phyloP scores from a whole-genome alignment of 805 yeast species.

The Myxozyma neglecta region DNA sequence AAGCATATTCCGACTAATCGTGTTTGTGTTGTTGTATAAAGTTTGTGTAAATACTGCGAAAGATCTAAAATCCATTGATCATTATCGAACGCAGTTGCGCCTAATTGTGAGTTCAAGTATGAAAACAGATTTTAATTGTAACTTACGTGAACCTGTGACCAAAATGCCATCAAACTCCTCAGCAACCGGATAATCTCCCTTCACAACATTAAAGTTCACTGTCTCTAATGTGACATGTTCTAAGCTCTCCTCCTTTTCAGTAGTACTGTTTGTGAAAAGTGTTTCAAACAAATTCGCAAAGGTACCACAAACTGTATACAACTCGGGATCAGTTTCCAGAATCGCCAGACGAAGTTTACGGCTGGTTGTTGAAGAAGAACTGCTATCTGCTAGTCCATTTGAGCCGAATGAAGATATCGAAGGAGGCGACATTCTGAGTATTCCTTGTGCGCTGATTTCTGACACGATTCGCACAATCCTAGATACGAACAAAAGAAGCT shows the following conservation, averaged over 20 bases:
- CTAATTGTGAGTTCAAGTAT: conserved; percentile 1
- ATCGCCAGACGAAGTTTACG: conserved; percentile 36
- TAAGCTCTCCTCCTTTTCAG: conserved; percentile 35
- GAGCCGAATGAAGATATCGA: background rate
- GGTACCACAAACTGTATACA: conserved; percentile 36
- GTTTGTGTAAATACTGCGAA: conserved; percentile 34
- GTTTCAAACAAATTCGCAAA: conserved; percentile 40
- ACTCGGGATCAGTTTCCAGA: conserved; percentile 41
- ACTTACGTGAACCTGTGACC: conserved; percentile 43
- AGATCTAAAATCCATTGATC: conserved; percentile 42
- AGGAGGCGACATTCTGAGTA: background rate
- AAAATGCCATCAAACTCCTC: conserved; percentile 38
- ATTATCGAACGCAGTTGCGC: conserved; percentile 39
- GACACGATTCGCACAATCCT: too few relatives aligned
- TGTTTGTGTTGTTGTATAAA: background rate
- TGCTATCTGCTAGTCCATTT: background rate
- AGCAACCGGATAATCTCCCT: conserved; percentile 36
- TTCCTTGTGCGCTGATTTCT: too few relatives aligned
- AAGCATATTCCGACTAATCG: conserved; percentile 70
- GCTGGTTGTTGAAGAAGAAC: background rate
- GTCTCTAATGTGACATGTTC: conserved; percentile 18
- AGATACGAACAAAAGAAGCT: too few relatives aligned
- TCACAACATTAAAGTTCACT: conserved; percentile 38
- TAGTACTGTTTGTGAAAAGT: conserved; percentile 29
- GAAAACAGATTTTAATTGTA: background rate